A percentile compares a stretch with the other conserved stretches of the same genome.
phyloP scores from a whole-genome alignment of 2,329 filamentous ascomycete genomes.

The Apiospora malaysiana region DNA sequence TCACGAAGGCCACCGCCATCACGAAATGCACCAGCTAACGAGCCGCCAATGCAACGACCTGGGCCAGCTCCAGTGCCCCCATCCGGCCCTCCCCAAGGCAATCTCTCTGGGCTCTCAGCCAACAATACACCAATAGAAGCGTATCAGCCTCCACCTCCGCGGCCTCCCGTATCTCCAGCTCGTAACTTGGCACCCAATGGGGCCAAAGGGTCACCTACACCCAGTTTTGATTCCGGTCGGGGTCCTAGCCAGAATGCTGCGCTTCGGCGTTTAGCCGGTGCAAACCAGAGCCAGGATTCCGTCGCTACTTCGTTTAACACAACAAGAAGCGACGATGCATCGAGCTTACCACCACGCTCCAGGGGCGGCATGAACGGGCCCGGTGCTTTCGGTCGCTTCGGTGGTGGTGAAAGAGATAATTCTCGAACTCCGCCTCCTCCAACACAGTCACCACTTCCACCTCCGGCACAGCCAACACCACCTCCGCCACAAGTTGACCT shows the following conservation, averaged over 20 bases:
- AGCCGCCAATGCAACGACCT: conserved; percentile 31
- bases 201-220: conserved; percentile 51
- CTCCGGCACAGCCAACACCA: conserved; percentile 32
- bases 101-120: conserved; percentile 22
- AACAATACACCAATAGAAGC: conserved; percentile 27
- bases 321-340: conserved; percentile 56
- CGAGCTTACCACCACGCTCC: conserved; percentile 57
- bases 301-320: conserved; percentile 54
- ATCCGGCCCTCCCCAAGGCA: background rate
- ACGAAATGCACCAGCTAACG: conserved; percentile 30
- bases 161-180: conserved; percentile 28
- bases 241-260: conserved; percentile 47
- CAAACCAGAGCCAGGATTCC: conserved; percentile 65
- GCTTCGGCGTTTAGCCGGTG: conserved; percentile 53
- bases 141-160: conserved; percentile 32
- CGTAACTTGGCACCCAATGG: conserved; percentile 47
- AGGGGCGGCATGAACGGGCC: conserved; percentile 55
- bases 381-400: conserved; percentile 46
- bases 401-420: conserved; percentile 25
- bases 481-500: conserved; percentile 50
- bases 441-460: conserved; percentile 34
- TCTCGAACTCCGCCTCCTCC: conserved; percentile 30
- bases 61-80: conserved; percentile 20
- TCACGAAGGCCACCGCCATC: conserved; percentile 48
- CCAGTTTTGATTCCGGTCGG: conserved; percentile 57